Evolutionary conservation across 75 land plant genomes (phyloP).

Genomic region (Ceratopteris richardii): DNA sequence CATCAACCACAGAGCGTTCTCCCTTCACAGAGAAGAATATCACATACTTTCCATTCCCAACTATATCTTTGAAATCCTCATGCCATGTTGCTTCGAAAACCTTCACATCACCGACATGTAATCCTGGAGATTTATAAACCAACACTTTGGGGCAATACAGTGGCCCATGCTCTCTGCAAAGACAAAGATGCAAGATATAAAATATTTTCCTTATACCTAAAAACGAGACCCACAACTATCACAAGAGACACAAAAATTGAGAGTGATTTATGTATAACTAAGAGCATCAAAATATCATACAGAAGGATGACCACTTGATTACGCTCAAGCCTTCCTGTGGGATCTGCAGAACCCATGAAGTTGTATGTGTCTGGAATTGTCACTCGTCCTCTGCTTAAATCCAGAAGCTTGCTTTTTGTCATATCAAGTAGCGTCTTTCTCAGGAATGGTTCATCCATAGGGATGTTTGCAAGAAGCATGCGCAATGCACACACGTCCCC

Average conservation of each 20-base stretch:
- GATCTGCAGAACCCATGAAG: constrained; percentile 88
- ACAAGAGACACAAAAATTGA: neutral
- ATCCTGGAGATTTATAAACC: constrained; percentile 69
- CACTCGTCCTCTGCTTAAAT: constrained; percentile 45
- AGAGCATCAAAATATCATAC: constrained; percentile 36
- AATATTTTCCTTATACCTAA: too few relatives aligned
- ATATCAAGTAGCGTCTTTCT: constrained; percentile 30
- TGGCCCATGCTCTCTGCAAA: constrained; percentile 49
- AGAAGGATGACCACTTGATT: constrained; percentile 72
- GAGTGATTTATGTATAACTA: neutral
- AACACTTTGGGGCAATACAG: constrained; percentile 51
- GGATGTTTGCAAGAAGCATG: constrained; percentile 69
- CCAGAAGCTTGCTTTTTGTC: constrained; percentile 24
- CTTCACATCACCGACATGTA: constrained; percentile 81
- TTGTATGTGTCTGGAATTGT: constrained; percentile 48
- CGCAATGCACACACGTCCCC: too few relatives aligned
- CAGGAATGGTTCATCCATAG: constrained; percentile 62
- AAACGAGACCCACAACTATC: too few relatives aligned
- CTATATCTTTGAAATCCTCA: constrained; percentile 32
- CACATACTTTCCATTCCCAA: constrained; percentile 59
- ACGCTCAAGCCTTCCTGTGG: constrained; percentile 44
- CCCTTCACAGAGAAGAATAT: constrained; percentile 75
- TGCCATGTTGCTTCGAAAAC: constrained; percentile 53
- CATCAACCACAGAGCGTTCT: constrained; percentile 61
- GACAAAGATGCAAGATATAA: too few relatives aligned